phyloP scores from a whole-genome alignment of 129 eudicot genomes.

The Apium graveolens region DNA sequence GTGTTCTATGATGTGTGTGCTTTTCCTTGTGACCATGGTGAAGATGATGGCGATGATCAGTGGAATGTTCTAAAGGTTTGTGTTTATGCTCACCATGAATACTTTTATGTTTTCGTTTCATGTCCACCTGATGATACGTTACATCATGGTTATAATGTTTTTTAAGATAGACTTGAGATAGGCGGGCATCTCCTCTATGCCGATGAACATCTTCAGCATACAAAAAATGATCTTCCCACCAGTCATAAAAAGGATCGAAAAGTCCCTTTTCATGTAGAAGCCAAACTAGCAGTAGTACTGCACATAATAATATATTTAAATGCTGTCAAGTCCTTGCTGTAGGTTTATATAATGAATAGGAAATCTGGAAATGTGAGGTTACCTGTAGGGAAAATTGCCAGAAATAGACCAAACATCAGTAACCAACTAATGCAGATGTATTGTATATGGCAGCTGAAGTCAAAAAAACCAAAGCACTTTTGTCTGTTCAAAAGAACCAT shows the following conservation, averaged over 20 bases:
- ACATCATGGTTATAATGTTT: slow-evolving; percentile 33
- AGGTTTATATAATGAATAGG: not conserved
- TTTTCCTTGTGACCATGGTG: slow-evolving; percentile 62
- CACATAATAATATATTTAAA: slow-evolving; percentile 15
- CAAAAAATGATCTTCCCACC: slow-evolving; percentile 81
- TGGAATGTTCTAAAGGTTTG: slow-evolving; percentile 21
- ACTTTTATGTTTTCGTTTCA: slow-evolving; percentile 29
- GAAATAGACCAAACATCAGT: slow-evolving; percentile 61
- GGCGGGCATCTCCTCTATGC: slow-evolving; percentile 18
- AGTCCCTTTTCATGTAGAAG: slow-evolving; percentile 83
- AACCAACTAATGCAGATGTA: slow-evolving; percentile 89
- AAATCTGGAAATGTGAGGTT: not conserved
- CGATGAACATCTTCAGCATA: slow-evolving; percentile 22
- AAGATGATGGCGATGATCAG: slow-evolving; percentile 32
- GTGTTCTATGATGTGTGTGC: slow-evolving; percentile 45
- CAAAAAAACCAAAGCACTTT: slow-evolving; percentile 66
- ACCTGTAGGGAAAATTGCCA: slow-evolving; percentile 84
- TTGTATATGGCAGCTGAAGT: slow-evolving; percentile 74
- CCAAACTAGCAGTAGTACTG: slow-evolving; percentile 70
- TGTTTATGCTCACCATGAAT: slow-evolving; percentile 30
- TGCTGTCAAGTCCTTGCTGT: not conserved
- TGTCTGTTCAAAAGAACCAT: slow-evolving; percentile 35
- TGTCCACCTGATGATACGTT: slow-evolving; percentile 31
- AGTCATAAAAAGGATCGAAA: slow-evolving; percentile 87
- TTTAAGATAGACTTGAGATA: slow-evolving; percentile 15